A percentile compares a stretch with the other conserved stretches of the same genome.
Conservation (phyloP, 495 filamentous ascomycete species). For the Daldinia loculata region DNA sequence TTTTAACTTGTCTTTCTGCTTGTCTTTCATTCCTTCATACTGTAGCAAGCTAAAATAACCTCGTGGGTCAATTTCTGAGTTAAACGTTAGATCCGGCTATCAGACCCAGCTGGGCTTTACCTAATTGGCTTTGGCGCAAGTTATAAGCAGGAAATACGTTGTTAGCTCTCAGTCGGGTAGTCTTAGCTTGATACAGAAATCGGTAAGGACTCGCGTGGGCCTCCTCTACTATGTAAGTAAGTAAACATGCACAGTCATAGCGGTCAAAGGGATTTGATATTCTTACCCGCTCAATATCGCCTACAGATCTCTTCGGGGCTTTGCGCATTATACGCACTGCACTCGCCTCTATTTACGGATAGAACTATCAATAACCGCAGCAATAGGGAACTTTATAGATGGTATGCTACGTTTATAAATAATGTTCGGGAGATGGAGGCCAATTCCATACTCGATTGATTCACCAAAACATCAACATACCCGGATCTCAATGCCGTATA, state of each 20-base stretch:
- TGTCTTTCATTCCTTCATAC: not conserved
- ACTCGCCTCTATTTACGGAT: not conserved
- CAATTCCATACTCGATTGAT: not conserved
- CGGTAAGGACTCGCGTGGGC: not conserved
- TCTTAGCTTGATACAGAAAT: constrained; percentile 2
- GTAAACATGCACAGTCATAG: not conserved
- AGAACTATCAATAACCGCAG: not conserved
- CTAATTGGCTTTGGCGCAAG: not conserved
- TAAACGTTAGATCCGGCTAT: not conserved
- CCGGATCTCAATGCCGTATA: not conserved
- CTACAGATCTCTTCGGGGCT: not conserved
- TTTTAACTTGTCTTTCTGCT: too few relatives aligned
- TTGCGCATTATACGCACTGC: not conserved
- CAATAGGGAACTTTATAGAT: not conserved
- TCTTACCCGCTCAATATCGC: not conserved
- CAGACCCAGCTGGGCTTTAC: not conserved
- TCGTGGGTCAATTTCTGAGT: constrained; percentile 21
- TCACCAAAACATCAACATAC: not conserved
- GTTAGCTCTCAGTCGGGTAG: not conserved
- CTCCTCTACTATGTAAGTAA: not conserved
- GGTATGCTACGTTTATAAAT: not conserved
- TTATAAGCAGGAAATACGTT: not conserved
- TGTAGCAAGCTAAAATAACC: constrained; percentile 16
- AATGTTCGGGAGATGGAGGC: not conserved
- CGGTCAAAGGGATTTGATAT: not conserved